Percentiles rank a stretch among this genome's conserved stretches.
These are phyloP conservation scores for Zymoseptoria brevis DNA, from an alignment of 2,329 filamentous ascomycete species.

Conservation along the genomic window DNA sequence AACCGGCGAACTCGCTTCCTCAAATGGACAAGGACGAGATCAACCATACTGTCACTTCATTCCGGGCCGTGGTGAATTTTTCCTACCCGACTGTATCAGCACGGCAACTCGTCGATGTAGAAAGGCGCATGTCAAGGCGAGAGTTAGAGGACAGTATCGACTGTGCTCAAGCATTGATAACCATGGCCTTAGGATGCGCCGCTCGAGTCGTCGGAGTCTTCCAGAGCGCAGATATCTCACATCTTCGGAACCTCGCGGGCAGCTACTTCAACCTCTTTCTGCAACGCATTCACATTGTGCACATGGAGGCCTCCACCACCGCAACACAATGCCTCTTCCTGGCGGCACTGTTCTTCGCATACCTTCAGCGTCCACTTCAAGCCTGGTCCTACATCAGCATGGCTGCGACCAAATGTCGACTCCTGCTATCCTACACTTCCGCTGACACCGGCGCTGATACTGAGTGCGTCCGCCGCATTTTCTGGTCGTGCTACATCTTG, in stretches of 20 bases:
- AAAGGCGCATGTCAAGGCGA: slow-evolving; percentile 4
- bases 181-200: slow-evolving; percentile 9
- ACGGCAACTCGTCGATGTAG: slow-evolving; percentile 3
- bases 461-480: slow-evolving; percentile 8
- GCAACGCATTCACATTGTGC: slow-evolving; percentile 3
- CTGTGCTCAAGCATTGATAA: slow-evolving; percentile 3
- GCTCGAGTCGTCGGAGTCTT: slow-evolving; percentile 1
- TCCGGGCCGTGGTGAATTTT: slow-evolving; percentile 5
- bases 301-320: slow-evolving; percentile 6
- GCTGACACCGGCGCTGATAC: slow-evolving; percentile 9
- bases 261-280: slow-evolving; percentile 8
- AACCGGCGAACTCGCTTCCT: background rate
- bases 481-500: slow-evolving; percentile 10
- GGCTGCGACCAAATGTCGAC: slow-evolving; percentile 8
- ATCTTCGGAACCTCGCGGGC: background rate
- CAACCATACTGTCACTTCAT: slow-evolving; percentile 1
- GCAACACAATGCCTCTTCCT: slow-evolving; percentile 11
- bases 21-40: slow-evolving; percentile 4
- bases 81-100: slow-evolving; percentile 6
- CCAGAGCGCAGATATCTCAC: background rate
- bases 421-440: slow-evolving; percentile 10
- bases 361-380: slow-evolving; percentile 9
- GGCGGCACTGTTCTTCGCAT: slow-evolving; percentile 12
- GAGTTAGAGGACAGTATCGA: slow-evolving; percentile 5
- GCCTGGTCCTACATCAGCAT: slow-evolving; percentile 10